Conservation (phyloP, 306 rosid species). For the Sesbania bispinosa region DNA sequence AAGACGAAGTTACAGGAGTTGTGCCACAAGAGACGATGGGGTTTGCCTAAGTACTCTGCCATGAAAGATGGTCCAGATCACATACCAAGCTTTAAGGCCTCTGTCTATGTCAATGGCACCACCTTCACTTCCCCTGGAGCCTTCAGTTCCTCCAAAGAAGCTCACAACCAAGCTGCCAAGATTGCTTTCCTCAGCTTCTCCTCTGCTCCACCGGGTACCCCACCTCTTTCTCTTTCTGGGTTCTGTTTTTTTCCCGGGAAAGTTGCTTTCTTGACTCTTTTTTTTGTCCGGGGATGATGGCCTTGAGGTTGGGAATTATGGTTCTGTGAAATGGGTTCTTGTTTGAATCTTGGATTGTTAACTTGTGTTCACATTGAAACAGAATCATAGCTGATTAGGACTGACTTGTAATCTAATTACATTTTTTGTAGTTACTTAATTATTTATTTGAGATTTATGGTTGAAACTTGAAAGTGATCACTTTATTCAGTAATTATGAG, state of each 20-base stretch:
- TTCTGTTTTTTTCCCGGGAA: background rate
- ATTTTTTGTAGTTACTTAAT: background rate
- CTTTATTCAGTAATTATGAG: background rate
- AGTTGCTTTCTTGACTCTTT: background rate
- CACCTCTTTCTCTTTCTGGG: background rate
- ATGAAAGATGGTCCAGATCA: slow-evolving; percentile 57
- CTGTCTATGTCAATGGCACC: slow-evolving; percentile 45
- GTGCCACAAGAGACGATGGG: slow-evolving; percentile 55
- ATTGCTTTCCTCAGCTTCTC: slow-evolving; percentile 45
- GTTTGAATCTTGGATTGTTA: background rate
- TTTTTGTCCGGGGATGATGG: background rate
- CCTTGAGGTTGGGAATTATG: background rate
- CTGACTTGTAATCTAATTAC: no score
- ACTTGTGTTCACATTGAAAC: background rate
- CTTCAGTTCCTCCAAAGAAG: slow-evolving; percentile 49
- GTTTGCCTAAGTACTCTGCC: slow-evolving; percentile 42
- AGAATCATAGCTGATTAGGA: background rate
- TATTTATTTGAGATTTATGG: background rate
- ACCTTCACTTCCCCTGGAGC: slow-evolving; percentile 33
- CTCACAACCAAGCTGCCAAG: slow-evolving; percentile 64
- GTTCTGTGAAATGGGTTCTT: background rate
- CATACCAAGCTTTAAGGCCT: slow-evolving; percentile 48
- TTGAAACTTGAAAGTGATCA: background rate
- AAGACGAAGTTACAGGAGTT: slow-evolving; percentile 60
- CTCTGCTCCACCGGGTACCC: slow-evolving; percentile 18